Conservation (phyloP, 2,329 filamentous ascomycete species). For the Phialocephala sp. region DNA sequence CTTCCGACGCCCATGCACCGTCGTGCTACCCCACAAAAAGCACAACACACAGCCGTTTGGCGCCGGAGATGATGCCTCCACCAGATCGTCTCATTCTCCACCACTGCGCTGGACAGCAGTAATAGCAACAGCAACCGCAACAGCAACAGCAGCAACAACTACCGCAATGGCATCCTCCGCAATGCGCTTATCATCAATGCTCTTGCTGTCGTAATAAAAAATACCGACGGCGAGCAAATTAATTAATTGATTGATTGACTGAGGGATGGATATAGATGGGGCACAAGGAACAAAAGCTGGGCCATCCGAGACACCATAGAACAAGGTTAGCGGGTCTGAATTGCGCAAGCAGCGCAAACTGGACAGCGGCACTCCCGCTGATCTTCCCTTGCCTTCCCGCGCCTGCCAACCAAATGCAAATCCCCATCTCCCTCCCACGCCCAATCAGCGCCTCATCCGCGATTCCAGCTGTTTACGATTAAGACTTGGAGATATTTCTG, state of each 20-base stretch:
- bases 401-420: background rate
- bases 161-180: background rate
- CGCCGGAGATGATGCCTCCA: conserved; percentile 6
- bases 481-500: background rate
- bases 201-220: background rate
- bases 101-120: too few relatives aligned
- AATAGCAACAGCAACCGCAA: too few relatives aligned
- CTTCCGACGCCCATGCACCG: background rate
- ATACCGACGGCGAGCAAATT: background rate
- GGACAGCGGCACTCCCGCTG: conserved; percentile 2
- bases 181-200: background rate
- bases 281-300: background rate
- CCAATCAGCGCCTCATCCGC: background rate
- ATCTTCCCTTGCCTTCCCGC: background rate
- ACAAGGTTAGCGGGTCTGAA: background rate
- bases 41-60: conserved; percentile 17
- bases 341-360: background rate
- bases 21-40: conserved; percentile 21
- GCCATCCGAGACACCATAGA: background rate
- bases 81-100: conserved; percentile 1
- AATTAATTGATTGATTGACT: background rate
- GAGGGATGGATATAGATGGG: background rate
- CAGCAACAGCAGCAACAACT: background rate
- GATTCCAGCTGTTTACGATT: background rate
- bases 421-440: background rate